A percentile compares a stretch with the other conserved stretches of the same genome.
Conservation (phyloP, 73 alveolate genomes). For the Effrenium voratum region DNA sequence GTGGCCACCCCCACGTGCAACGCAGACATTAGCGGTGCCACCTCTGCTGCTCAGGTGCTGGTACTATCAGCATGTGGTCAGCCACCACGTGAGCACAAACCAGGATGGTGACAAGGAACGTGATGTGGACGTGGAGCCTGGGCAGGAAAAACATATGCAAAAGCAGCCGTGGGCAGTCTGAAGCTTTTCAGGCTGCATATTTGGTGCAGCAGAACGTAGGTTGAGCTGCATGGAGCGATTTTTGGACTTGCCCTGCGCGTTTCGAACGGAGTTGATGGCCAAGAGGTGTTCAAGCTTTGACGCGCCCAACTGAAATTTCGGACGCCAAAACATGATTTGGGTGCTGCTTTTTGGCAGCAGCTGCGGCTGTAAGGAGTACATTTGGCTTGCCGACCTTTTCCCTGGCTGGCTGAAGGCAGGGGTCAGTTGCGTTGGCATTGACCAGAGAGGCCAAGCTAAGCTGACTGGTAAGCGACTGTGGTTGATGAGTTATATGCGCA, state of each 20-base stretch:
- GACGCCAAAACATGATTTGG: no score
- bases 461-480: background rate
- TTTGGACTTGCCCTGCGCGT: no score
- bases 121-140: conserved; percentile 83
- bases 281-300: no score
- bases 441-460: background rate
- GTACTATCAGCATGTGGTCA: conserved; percentile 88
- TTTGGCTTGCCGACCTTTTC: conserved; percentile 66
- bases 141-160: no score
- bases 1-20: no score
- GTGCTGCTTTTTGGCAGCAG: no score
- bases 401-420: conserved; percentile 93
- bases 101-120: conserved; percentile 64
- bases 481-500: background rate
- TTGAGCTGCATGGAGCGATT: no score
- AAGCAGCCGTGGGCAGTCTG: background rate
- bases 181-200: no score
- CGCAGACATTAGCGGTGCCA: no score
- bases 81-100: conserved; percentile 93
- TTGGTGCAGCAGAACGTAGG: no score
- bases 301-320: no score
- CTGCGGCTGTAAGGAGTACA: conserved; percentile 44
- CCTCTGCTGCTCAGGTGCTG: conserved; percentile 74
- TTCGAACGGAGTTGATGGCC: no score
- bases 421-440: background rate